Percentiles rank a stretch among this genome's conserved stretches.
Evolutionary conservation across 176 grass and related monocot genomes (phyloP).

Genomic region (Stipa capillata): DNA sequence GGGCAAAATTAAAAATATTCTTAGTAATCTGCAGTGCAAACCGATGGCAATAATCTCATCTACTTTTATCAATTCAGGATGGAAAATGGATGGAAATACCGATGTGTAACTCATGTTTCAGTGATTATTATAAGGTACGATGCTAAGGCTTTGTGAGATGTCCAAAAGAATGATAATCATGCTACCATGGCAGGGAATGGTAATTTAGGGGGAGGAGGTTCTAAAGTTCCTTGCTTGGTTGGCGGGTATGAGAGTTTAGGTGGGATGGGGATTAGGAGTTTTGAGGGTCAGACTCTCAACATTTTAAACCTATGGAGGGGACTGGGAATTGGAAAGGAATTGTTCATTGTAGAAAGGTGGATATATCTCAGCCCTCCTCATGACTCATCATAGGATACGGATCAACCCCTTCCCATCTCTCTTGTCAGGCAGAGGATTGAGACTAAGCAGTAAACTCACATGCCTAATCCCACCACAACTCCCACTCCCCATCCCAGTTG

Average conservation of each 20-base stretch:
- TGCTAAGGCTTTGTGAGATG: background rate
- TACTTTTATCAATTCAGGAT: background rate
- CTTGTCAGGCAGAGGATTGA: background rate
- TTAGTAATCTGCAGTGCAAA: background rate
- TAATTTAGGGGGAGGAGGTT: no score
- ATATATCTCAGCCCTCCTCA: background rate
- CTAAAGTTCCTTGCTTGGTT: no score
- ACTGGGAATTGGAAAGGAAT: no score
- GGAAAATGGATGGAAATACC: background rate
- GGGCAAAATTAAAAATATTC: background rate
- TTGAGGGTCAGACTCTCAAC: background rate
- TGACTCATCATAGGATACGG: background rate
- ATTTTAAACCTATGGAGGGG: no score
- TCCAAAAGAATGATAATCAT: background rate
- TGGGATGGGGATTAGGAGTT: background rate
- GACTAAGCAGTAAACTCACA: background rate
- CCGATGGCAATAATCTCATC: background rate
- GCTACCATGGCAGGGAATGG: background rate
- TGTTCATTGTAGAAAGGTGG: no score
- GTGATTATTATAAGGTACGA: background rate
- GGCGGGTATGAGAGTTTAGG: no score
- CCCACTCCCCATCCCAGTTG: background rate
- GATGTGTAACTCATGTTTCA: background rate
- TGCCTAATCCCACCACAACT: background rate
- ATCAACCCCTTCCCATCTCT: background rate